These are phyloP conservation scores for Cucumis hystrix DNA, from an alignment of 306 rosid species.

Conservation along the genomic window DNA sequence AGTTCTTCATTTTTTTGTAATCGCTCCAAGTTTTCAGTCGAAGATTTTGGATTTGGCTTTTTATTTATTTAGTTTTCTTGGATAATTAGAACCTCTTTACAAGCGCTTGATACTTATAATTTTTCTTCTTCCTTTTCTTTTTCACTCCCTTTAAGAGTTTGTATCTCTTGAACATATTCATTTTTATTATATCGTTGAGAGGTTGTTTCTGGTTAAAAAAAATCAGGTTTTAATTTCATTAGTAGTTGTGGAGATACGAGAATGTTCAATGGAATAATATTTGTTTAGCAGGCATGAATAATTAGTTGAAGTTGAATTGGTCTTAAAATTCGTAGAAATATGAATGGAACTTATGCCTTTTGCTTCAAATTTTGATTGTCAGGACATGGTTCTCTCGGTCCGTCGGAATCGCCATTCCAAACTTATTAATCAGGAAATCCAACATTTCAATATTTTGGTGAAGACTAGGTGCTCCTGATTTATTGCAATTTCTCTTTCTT, in stretches of 20 bases:
- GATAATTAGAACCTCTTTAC: no score
- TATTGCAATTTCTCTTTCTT: constrained; percentile 9
- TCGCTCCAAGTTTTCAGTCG: no score
- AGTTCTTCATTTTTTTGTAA: no score
- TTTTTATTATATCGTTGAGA: no score
- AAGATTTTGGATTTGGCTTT: no score
- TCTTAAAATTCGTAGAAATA: constrained; percentile 14
- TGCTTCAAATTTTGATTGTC: constrained; percentile 23
- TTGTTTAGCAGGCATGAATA: neutral
- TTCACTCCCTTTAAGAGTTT: no score
- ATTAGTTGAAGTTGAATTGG: constrained; percentile 14
- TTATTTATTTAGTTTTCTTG: no score
- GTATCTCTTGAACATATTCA: no score
- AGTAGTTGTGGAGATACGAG: neutral
- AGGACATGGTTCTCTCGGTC: constrained; percentile 48
- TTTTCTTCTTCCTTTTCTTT: no score
- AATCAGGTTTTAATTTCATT: neutral
- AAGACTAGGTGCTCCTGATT: constrained; percentile 51
- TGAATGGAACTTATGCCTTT: constrained; percentile 3
- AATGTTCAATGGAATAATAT: constrained; percentile 1
- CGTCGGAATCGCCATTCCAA: constrained; percentile 24
- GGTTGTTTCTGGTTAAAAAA: no score
- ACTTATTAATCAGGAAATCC: constrained; percentile 22
- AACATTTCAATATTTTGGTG: constrained; percentile 44
- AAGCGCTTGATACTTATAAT: no score